These are phyloP conservation scores for Arthrobotrys pseudoclavata DNA, from an alignment of 2,329 filamentous ascomycete species.

Conservation along the genomic window DNA sequence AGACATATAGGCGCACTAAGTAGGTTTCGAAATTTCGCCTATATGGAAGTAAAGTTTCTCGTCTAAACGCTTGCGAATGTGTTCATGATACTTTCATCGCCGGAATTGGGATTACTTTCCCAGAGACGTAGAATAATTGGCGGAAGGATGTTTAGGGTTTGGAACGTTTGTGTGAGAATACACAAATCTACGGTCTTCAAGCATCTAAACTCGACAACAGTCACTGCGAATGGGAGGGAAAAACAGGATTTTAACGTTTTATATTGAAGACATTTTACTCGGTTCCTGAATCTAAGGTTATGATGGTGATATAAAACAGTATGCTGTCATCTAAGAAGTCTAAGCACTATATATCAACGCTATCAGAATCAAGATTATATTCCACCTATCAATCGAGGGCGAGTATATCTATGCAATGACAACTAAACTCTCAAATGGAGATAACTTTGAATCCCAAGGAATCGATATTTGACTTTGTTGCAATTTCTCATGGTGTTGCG, in stretches of 20 bases:
- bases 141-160: background rate
- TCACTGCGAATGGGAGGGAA: background rate
- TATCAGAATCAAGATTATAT: background rate
- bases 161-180: background rate
- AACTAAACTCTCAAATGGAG: background rate
- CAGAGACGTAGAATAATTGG: background rate
- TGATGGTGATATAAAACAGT: slow-evolving; percentile 1
- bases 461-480: slow-evolving; percentile 8
- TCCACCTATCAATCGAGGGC: too few species aligned
- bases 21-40: slow-evolving; percentile 8
- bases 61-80: slow-evolving; percentile 40
- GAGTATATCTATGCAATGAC: background rate
- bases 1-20: background rate
- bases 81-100: background rate
- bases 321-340: background rate
- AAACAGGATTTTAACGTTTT: slow-evolving; percentile 33
- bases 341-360: background rate
- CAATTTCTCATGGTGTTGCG: background rate
- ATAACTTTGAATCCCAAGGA: background rate
- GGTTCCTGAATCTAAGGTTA: background rate
- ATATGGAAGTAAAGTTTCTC: slow-evolving; percentile 23
- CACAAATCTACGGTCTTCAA: background rate
- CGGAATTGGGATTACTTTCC: slow-evolving; percentile 40
- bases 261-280: slow-evolving; percentile 11
- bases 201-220: background rate